Evolutionary conservation across 495 filamentous ascomycete species (phyloP).

Genomic region (Talaromyces wortmannii): DNA sequence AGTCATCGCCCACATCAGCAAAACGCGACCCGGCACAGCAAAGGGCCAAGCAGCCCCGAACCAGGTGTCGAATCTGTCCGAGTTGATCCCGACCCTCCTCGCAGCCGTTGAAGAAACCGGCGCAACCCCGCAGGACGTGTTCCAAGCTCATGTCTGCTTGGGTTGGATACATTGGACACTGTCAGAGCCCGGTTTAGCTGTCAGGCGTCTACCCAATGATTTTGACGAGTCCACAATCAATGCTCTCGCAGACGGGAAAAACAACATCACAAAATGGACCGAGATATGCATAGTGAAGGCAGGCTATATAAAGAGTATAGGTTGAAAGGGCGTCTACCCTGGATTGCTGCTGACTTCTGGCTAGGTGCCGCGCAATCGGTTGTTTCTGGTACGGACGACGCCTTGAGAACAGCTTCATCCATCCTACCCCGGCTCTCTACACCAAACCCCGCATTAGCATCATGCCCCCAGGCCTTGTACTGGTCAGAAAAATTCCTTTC

Average conservation of each 20-base stretch:
- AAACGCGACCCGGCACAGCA: constrained; percentile 20
- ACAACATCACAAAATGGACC: constrained; percentile 59
- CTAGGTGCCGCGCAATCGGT: constrained; percentile 54
- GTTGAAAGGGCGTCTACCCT: background rate
- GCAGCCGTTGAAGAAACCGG: constrained; percentile 59
- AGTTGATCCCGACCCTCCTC: constrained; percentile 52
- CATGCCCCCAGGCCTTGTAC: constrained; percentile 48
- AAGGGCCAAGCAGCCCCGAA: constrained; percentile 23
- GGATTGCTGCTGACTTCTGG: constrained; percentile 8
- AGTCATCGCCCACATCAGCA: constrained; percentile 46
- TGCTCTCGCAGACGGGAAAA: constrained; percentile 35
- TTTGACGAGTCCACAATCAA: constrained; percentile 44
- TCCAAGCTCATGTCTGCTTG: constrained; percentile 73
- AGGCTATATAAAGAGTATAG: constrained; percentile 62
- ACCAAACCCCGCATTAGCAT: constrained; percentile 17
- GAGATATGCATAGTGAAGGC: constrained; percentile 73
- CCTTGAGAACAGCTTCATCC: constrained; percentile 55
- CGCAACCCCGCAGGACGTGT: constrained; percentile 56
- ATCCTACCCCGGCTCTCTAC: constrained; percentile 51
- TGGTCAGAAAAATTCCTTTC: constrained; percentile 77
- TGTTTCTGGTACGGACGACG: constrained; percentile 44
- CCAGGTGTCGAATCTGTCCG: constrained; percentile 47
- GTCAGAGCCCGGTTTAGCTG: constrained; percentile 56
- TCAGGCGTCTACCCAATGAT: constrained; percentile 54
- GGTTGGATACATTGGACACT: constrained; percentile 78